Evolutionary conservation across 306 rosid genomes (phyloP), one percentile per base, ranked within the genome.

Genomic region (Malus sieversii): DNA sequence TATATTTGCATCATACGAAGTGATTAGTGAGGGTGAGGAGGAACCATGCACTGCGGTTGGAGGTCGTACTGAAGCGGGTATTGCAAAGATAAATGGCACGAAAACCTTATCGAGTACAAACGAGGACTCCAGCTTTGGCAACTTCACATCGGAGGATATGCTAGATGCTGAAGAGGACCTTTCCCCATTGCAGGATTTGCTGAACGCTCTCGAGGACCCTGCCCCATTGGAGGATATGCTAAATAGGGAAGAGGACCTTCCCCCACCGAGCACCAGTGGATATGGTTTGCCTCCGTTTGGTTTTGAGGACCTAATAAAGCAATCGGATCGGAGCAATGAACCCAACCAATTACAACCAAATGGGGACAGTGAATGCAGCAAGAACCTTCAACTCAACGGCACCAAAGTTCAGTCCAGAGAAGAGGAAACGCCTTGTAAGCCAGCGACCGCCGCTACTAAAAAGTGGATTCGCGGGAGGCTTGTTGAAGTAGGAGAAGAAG

Each of bases 391-490:
- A 66, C 67, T 84, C 33, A 78, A 80, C 23, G 84, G 83, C 75
- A 79, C 84, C 78, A 83, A 68, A 58, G 79, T 35, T 58, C 80
- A 82, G 74, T 78, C 75, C 70, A 69, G 64, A 68, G 74, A 74
- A 70, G 86, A 86, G 65, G 86, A 81, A 62, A 51, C 81, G 7
- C 77, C 58, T 66, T 71, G 83, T n/a, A 78, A 81, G 52, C 53
- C 85, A 22, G 79, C 33, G 68, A 12, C 84, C 16, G 80, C 79
- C 69, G 82, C 79, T 73, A 81, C 88, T 5, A 96, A 86, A 77
- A 92, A 75, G 80, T 96, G 99, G 99, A 85, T 90, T 77, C 84
- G 98, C 10, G 98, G 99, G 81, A 90, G 91, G 85, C 96, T 92
- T 3, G 80, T 96, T 76, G 96, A 88, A 78, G 89, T 90, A 68